These are phyloP conservation scores for Colletotrichum caudatum DNA, from an alignment of 2,329 filamentous ascomycete genomes.

Conservation along the genomic window DNA sequence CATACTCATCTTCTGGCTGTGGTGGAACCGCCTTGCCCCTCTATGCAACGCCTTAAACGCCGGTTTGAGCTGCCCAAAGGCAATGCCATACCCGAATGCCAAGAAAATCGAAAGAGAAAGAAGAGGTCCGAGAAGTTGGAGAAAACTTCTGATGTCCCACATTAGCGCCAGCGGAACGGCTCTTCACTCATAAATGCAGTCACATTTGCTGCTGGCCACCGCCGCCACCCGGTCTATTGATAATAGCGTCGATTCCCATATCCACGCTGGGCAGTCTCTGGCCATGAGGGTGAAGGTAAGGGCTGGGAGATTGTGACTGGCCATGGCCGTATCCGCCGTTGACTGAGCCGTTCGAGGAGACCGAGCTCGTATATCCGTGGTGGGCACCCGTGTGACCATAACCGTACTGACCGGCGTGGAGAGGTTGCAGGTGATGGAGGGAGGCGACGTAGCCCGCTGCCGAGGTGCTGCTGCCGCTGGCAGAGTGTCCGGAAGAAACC, in stretches of 20 bases:
- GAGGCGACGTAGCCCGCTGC: constrained; percentile 47
- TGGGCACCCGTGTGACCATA: constrained; percentile 45
- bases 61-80: constrained; percentile 13
- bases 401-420: constrained; percentile 44
- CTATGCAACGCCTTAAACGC: constrained; percentile 31
- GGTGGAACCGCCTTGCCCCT: not conserved
- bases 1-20: not conserved
- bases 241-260: constrained; percentile 71
- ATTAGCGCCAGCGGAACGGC: not conserved
- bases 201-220: constrained; percentile 43
- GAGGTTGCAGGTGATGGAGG: constrained; percentile 47
- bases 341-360: constrained; percentile 59
- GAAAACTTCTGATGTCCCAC: not conserved
- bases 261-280: constrained; percentile 67
- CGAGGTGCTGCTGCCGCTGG: constrained; percentile 52
- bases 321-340: constrained; percentile 48
- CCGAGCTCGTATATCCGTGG: constrained; percentile 66
- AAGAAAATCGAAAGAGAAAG: constrained; percentile 18
- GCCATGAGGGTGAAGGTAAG: constrained; percentile 49
- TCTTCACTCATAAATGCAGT: not conserved
- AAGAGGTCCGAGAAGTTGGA: not conserved
- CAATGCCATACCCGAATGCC: constrained; percentile 5
- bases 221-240: constrained; percentile 61
- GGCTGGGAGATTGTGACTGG: constrained; percentile 45
- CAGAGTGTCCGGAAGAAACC: constrained; percentile 58